Evolutionary conservation across 176 grass and related monocot species (phyloP).

Genomic region (Hyparrhenia diplandra): DNA sequence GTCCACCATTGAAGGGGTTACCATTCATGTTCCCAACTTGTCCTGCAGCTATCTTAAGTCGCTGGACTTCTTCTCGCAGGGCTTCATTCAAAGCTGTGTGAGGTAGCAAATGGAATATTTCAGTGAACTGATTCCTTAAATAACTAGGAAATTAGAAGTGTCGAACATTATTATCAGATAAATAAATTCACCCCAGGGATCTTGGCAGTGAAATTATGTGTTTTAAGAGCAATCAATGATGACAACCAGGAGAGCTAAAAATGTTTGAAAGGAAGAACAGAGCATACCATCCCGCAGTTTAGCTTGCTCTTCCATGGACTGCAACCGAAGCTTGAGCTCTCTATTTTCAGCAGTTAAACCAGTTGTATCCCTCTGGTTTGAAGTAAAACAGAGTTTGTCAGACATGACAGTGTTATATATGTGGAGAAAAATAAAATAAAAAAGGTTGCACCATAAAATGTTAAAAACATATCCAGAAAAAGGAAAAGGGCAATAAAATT

Average conservation of each 20-base stretch:
- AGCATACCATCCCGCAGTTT: slow-evolving; percentile 85
- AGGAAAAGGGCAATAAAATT: neutral
- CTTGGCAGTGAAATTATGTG: neutral
- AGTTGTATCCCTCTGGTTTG: slow-evolving; percentile 83
- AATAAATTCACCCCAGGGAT: neutral
- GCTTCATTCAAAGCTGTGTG: slow-evolving; percentile 70
- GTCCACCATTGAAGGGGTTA: slow-evolving; percentile 55
- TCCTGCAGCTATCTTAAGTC: slow-evolving; percentile 80
- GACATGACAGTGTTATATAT: neutral
- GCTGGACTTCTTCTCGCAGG: slow-evolving; percentile 76
- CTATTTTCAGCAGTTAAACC: slow-evolving; percentile 89
- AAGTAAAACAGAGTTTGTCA: slow-evolving; percentile 27
- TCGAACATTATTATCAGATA: neutral
- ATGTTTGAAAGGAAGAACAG: slow-evolving; percentile 10
- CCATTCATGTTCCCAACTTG: slow-evolving; percentile 70
- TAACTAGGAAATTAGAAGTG: neutral
- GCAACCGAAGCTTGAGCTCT: slow-evolving; percentile 88
- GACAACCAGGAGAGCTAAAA: neutral
- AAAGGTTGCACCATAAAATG: neutral
- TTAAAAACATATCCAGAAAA: neutral
- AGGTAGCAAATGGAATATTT: neutral
- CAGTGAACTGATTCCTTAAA: neutral
- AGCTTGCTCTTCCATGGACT: slow-evolving; percentile 97
- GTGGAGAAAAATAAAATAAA: neutral
- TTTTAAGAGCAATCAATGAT: neutral